phyloP scores from a whole-genome alignment of 2,329 filamentous ascomycete species.

The Aspergillus costaricaensis region DNA sequence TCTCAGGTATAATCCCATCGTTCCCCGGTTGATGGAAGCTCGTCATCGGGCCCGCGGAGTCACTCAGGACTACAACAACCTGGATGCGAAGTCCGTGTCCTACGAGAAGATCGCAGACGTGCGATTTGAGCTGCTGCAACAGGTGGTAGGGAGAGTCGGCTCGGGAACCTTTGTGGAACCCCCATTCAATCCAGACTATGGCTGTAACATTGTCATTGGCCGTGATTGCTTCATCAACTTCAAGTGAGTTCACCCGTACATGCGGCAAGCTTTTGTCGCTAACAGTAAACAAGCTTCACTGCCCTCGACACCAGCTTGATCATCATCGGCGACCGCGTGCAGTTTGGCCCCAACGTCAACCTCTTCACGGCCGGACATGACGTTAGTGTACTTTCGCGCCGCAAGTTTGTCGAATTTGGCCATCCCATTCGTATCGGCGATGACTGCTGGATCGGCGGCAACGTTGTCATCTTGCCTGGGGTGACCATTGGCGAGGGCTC shows the following conservation, averaged over 20 bases:
- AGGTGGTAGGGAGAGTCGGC: slow-evolving; percentile 32
- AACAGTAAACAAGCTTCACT: slow-evolving; percentile 49
- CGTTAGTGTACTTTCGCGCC: slow-evolving; percentile 50
- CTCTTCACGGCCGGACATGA: slow-evolving; percentile 59
- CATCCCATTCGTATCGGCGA: slow-evolving; percentile 51
- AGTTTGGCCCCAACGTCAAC: slow-evolving; percentile 56
- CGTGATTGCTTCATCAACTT: slow-evolving; percentile 37
- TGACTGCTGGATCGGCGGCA: slow-evolving; percentile 54
- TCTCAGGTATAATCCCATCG: slow-evolving; percentile 33
- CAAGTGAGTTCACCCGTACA: slow-evolving; percentile 23
- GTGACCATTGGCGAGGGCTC: slow-evolving; percentile 46
- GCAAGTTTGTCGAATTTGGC: slow-evolving; percentile 54
- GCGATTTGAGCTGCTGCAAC: slow-evolving; percentile 29
- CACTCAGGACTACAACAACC: slow-evolving; percentile 32
- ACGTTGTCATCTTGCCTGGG: slow-evolving; percentile 47
- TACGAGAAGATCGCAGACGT: slow-evolving; percentile 29
- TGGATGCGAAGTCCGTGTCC: slow-evolving; percentile 28
- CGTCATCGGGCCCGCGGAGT: slow-evolving; percentile 32
- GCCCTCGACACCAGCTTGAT: slow-evolving; percentile 58
- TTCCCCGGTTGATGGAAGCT: slow-evolving; percentile 29
- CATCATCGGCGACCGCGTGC: slow-evolving; percentile 55
- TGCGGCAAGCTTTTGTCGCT: neutral
- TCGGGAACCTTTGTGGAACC: slow-evolving; percentile 35
- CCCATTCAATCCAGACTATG: slow-evolving; percentile 37
- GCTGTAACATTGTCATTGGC: slow-evolving; percentile 35